Base-by-base conservation (phyloP, 75 land plant species). In the Azolla pinnata region DNA sequence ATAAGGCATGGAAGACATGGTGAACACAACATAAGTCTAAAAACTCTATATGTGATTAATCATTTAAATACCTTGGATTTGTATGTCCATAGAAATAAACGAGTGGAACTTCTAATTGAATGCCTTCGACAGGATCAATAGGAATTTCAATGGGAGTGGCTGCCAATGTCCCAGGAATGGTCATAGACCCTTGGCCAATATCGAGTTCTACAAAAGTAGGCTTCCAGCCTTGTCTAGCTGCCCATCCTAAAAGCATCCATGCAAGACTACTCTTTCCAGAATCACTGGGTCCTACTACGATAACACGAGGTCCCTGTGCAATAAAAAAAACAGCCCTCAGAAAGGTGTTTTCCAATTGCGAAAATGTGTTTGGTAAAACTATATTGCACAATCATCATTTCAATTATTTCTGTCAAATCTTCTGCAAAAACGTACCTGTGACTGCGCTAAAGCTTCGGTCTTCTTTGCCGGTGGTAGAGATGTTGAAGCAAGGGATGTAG, bases 101-200 rank as follows among this genome's bases (percentile, higher is more conserved):
- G 32, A 89, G 65, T 3, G 98, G 87, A 73, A 88, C 81, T 31
- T 92, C 97, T 1, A 83, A 70, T 33, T 90, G 95, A 52, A 89
- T 77, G 50, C 96, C 98, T 66, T 89, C 90, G 14, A 86, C 78
- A 31, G 85, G 90, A 75, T 93, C 90, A 47, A 95, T 77, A 18
- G 99, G 99, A 83, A 86, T 66, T 60, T 95, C 96, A 64, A 95
- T 71, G 29, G 99, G 99, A 26, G 96, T 89, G 21, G 99, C 99
- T 62, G 96, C 80, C 59, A 95, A 73, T 54, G 85, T 67, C 33
- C 90, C 99, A 27, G 99, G 96, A 62, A 86, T 60, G 4, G 99
- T 86, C 59, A 89, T 83, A 42, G 91, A 71, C 32, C 99, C 99
- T 70, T 95, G 99, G 1, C 99, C 99, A 60, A 95, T 89, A 56